Evolutionary conservation across 2,329 filamentous ascomycete species (phyloP), one percentile per base, ranked within the genome.

Genomic region (Hysterium pulicare): DNA sequence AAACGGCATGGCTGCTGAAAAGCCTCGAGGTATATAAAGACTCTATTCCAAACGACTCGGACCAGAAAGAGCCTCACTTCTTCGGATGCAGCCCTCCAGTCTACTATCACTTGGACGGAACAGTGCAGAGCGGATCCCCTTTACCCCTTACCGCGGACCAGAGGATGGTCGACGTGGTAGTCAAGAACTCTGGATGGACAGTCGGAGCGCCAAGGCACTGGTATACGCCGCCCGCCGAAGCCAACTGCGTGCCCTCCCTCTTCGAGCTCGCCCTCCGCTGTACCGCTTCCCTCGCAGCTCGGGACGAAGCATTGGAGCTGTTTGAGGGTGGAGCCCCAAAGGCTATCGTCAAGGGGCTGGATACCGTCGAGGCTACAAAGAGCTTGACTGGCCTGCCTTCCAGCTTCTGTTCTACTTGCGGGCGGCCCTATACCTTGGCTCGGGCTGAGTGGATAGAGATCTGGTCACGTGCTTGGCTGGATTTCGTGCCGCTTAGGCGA

Each of bases 381-480:
- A 23, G 38, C 7, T 10, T 16, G 9, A 6, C 16, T 20, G 37
- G 37, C 9, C 5, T 5, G 7, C 13, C 53, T 4, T 51, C 59
- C 20, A 57, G 50, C 13, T 40, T 44, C 13, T 65, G 62, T 26
- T 54, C 60, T 26, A 33, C 42, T 9, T 66, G 62, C 39, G 49
- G 47, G 9, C 56, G 52, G 16, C 38, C 53, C 6, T 66, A 58
- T 38, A 40, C 61, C n/a, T 46, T 62, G 3, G 42, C 59, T 1
- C 42, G 54, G 22, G 60, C 60, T 2, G 56, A 58, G 39, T 64
- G 61, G 62, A 40, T 64, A 4, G 61, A 66, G 36, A 61, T 58
- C 26, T 64, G 60, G 59, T 17, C 32, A 17, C 31, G 5, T 17
- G 2, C 24, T 10, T 7, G 15, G 9, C 19, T 19, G 23, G 30